Conservation (phyloP, 2,329 filamentous ascomycete genomes). For the Aspergillus aculeatus region DNA sequence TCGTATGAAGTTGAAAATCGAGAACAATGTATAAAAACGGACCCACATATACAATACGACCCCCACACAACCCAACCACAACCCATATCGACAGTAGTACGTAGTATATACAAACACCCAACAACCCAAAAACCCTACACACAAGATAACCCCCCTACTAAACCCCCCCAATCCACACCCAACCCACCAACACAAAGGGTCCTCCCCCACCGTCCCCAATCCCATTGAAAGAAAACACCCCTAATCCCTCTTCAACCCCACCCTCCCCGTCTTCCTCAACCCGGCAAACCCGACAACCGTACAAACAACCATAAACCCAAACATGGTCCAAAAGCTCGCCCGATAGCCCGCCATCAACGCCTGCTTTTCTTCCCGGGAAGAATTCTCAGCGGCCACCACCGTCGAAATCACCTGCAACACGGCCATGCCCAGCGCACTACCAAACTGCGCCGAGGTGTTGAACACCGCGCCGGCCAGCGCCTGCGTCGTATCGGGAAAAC, state of each 20-base stretch:
- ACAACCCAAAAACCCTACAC: too few species aligned
- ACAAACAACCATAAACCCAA: constrained; percentile 46
- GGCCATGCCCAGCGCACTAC: constrained; percentile 54
- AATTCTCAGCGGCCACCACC: constrained; percentile 26
- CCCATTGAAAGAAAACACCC: neutral
- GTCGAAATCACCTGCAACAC: constrained; percentile 50
- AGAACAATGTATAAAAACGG: too few species aligned
- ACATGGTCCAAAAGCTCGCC: constrained; percentile 55
- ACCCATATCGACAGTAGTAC: too few species aligned
- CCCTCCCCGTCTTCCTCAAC: constrained; percentile 47
- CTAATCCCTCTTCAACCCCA: constrained; percentile 49
- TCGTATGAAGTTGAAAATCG: too few species aligned
- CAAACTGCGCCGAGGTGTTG: constrained; percentile 59
- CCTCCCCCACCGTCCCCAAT: neutral
- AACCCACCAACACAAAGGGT: too few species aligned
- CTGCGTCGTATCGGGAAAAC: constrained; percentile 45
- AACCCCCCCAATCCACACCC: too few species aligned
- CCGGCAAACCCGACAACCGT: constrained; percentile 44
- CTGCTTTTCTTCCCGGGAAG: constrained; percentile 14
- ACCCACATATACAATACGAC: too few species aligned
- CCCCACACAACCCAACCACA: too few species aligned
- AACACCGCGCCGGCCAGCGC: constrained; percentile 62
- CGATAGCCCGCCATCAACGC: constrained; percentile 53
- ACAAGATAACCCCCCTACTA: neutral
- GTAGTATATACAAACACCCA: too few species aligned